Percentiles rank a stretch among this genome's conserved stretches.
Conservation (phyloP, 306 rosid genomes). For the Fragaria nilgerrensis region DNA sequence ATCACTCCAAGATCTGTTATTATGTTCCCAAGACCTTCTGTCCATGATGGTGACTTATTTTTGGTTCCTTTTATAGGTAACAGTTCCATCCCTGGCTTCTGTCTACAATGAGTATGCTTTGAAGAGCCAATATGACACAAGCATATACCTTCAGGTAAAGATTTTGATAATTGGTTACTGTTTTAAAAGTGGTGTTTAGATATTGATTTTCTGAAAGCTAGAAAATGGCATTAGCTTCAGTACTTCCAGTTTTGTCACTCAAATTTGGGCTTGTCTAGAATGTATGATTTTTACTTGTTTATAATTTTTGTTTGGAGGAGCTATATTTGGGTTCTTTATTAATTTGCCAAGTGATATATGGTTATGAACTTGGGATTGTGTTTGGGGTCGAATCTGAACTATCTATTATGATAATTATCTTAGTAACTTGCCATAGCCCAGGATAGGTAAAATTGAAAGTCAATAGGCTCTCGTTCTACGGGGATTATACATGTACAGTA, state of each 20-base stretch:
- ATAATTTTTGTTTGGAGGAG: neutral
- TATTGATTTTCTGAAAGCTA: neutral
- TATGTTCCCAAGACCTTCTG: constrained; percentile 14
- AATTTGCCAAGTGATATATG: neutral
- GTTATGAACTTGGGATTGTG: neutral
- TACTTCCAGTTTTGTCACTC: neutral
- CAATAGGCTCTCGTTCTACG: neutral
- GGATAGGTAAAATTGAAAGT: constrained; percentile 3
- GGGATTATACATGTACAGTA: neutral
- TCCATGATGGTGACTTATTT: constrained; percentile 22
- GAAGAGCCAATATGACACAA: constrained; percentile 98
- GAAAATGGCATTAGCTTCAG: neutral
- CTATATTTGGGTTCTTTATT: neutral
- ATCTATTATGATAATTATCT: neutral
- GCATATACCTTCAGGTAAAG: constrained; percentile 95
- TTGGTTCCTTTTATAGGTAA: constrained; percentile 60
- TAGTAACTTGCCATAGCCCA: neutral
- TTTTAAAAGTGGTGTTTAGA: neutral
- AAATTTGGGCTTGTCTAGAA: neutral
- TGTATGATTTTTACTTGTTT: neutral
- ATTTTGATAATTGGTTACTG: neutral
- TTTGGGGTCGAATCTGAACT: neutral
- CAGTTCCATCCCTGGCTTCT: constrained; percentile 96
- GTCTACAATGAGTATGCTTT: constrained; percentile 97
- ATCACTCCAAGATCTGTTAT: neutral